Evolutionary conservation across 495 filamentous ascomycete genomes (phyloP).

Genomic region (Aspergillus egyptiacus): DNA sequence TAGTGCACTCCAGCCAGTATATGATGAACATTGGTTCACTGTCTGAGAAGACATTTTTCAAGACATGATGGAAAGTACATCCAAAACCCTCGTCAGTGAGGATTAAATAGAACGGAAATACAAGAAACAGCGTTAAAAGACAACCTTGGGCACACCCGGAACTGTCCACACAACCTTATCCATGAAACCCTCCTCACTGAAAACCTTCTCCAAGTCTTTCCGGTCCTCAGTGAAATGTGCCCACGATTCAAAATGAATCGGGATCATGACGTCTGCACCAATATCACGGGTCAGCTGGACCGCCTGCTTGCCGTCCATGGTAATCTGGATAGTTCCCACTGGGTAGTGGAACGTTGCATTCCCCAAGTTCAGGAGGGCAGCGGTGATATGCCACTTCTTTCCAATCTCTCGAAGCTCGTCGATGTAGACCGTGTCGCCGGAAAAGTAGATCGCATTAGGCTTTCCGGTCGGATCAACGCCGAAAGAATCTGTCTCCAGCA

Average conservation of each 20-base stretch:
- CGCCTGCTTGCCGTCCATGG: slow-evolving; percentile 45
- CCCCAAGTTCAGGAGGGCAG: slow-evolving; percentile 28
- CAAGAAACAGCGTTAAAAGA: neutral
- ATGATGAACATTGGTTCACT: too few species aligned
- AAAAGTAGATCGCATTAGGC: slow-evolving; percentile 51
- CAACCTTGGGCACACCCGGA: neutral
- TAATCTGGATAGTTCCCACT: slow-evolving; percentile 37
- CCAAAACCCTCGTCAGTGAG: too few species aligned
- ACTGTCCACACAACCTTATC: slow-evolving; percentile 24
- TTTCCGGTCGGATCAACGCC: slow-evolving; percentile 30
- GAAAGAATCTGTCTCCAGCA: slow-evolving; percentile 24
- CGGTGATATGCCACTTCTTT: slow-evolving; percentile 18
- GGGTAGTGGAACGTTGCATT: slow-evolving; percentile 22
- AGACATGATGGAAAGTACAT: too few species aligned
- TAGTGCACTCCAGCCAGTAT: too few species aligned
- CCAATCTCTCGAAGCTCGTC: slow-evolving; percentile 31
- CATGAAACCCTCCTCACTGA: slow-evolving; percentile 22
- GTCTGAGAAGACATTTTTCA: too few species aligned
- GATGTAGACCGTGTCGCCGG: slow-evolving; percentile 50
- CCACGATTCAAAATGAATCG: slow-evolving; percentile 51
- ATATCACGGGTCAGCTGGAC: slow-evolving; percentile 36
- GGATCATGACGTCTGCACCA: slow-evolving; percentile 43
- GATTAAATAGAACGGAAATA: too few species aligned
- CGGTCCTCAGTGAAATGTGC: slow-evolving; percentile 40
- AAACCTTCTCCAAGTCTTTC: slow-evolving; percentile 18